phyloP scores from a whole-genome alignment of 139 green algal species.

The Chlorella sp. region DNA sequence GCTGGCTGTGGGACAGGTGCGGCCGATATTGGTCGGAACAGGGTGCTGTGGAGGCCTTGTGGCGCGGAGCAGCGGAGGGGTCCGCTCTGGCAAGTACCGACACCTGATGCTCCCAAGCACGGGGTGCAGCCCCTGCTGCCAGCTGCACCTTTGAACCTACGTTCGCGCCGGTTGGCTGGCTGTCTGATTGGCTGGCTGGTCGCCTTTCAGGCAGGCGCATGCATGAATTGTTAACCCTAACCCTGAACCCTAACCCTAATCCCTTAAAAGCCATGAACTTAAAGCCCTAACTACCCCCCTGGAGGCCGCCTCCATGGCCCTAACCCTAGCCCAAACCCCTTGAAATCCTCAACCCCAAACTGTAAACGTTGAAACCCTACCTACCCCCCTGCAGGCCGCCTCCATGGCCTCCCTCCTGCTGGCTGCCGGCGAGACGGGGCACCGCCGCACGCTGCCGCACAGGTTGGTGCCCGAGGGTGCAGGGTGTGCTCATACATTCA shows the following conservation, averaged over 20 bases:
- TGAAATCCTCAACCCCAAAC: too few relatives aligned
- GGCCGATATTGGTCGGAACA: background rate
- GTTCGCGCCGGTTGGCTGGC: too few relatives aligned
- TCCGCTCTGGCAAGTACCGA: background rate
- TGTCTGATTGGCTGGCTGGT: too few relatives aligned
- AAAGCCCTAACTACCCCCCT: too few relatives aligned
- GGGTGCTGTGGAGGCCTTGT: background rate
- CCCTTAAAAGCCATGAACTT: too few relatives aligned
- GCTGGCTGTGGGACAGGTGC: slow-evolving; percentile 71
- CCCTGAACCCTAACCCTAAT: too few relatives aligned
- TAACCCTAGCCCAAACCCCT: too few relatives aligned
- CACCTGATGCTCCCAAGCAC: background rate
- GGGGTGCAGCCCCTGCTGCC: background rate
- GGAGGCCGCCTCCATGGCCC: background rate
- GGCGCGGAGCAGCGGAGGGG: background rate
- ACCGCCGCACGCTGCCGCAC: slow-evolving; percentile 88
- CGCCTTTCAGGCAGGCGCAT: too few relatives aligned
- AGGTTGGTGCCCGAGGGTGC: background rate
- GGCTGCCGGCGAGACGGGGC: slow-evolving; percentile 75
- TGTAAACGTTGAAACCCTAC: too few relatives aligned
- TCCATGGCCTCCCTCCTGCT: slow-evolving; percentile 96
- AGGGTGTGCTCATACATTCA: background rate
- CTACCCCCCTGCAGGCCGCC: slow-evolving; percentile 71
- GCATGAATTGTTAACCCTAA: too few relatives aligned
- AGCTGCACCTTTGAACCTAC: too few relatives aligned